Conservation (phyloP, 768 basidiomycete species). For the Favolaschia claudopus region DNA sequence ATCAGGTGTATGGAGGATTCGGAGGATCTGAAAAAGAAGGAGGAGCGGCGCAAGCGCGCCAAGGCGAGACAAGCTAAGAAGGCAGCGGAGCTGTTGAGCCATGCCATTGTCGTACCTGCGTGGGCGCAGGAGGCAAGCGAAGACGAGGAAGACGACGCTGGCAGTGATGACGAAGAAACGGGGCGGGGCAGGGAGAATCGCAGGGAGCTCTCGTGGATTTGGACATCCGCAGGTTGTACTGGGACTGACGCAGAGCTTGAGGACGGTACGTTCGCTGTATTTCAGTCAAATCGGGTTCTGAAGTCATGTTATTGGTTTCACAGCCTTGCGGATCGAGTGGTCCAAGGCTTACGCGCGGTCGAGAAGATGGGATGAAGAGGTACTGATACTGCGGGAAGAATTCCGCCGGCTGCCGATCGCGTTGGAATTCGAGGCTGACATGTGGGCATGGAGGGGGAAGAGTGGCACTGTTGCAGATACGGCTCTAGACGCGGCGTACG, state of each 20-base stretch:
- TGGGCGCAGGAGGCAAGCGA: not conserved
- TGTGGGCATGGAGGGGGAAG: not conserved
- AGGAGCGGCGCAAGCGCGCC: not conserved
- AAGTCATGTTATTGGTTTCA: not conserved
- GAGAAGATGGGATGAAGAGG: slow-evolving; percentile 23
- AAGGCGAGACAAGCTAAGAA: not conserved
- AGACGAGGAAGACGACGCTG: not conserved
- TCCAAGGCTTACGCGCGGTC: slow-evolving; percentile 2
- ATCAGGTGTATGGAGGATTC: slow-evolving; percentile 10
- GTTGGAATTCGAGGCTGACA: not conserved
- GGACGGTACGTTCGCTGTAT: not conserved
- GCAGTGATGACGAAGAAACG: too few relatives aligned
- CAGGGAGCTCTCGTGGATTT: slow-evolving; percentile 13
- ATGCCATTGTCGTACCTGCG: not conserved
- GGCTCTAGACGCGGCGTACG: not conserved
- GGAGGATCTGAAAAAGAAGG: not conserved
- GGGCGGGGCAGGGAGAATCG: not conserved
- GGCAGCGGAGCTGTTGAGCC: not conserved
- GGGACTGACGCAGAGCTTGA: slow-evolving; percentile 3
- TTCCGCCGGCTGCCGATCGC: not conserved
- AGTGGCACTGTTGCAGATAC: not conserved
- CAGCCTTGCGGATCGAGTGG: slow-evolving; percentile 25
- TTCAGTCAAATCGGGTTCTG: not conserved
- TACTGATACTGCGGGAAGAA: slow-evolving; percentile 17
- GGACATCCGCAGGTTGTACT: slow-evolving; percentile 2